Conservation (phyloP, 1,284 basidiomycete genomes). For the Anthracocystis setariae region DNA sequence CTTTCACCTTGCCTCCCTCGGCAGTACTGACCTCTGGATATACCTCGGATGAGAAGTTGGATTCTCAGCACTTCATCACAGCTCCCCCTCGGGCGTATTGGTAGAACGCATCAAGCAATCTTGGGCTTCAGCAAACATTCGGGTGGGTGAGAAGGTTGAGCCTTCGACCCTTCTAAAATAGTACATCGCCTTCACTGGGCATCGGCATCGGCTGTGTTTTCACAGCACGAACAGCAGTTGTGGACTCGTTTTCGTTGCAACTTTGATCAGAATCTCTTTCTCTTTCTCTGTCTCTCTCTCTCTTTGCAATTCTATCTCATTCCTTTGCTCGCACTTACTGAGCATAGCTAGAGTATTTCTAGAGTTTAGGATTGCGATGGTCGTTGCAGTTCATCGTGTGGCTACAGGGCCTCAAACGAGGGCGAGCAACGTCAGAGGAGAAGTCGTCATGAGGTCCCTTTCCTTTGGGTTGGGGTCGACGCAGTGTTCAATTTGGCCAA, state of each 20-base stretch:
- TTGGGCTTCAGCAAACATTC: neutral
- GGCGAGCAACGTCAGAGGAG: neutral
- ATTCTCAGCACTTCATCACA: neutral
- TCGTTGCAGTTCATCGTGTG: neutral
- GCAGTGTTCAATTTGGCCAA: conserved; percentile 71
- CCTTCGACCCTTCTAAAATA: neutral
- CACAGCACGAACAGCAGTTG: neutral
- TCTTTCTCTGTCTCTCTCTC: too few relatives aligned
- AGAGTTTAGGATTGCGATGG: too few relatives aligned
- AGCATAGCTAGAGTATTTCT: neutral
- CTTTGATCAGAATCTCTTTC: neutral
- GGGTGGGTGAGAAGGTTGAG: neutral
- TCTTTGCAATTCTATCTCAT: conserved; percentile 2
- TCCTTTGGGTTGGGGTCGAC: conserved; percentile 4
- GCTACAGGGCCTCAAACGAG: neutral
- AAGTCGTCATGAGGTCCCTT: neutral
- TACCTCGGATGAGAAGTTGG: conserved; percentile 12
- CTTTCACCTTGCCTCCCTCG: conserved; percentile 9
- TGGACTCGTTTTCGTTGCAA: neutral
- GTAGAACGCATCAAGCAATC: conserved; percentile 1
- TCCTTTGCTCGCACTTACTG: neutral
- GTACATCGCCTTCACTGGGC: too few relatives aligned
- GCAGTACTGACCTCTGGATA: neutral
- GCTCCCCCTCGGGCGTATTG: conserved; percentile 16
- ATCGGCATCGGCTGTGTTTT: too few relatives aligned